These are phyloP conservation scores for Ottelia alismoides DNA, from an alignment of 106 monocot genomes.

Conservation along the genomic window DNA sequence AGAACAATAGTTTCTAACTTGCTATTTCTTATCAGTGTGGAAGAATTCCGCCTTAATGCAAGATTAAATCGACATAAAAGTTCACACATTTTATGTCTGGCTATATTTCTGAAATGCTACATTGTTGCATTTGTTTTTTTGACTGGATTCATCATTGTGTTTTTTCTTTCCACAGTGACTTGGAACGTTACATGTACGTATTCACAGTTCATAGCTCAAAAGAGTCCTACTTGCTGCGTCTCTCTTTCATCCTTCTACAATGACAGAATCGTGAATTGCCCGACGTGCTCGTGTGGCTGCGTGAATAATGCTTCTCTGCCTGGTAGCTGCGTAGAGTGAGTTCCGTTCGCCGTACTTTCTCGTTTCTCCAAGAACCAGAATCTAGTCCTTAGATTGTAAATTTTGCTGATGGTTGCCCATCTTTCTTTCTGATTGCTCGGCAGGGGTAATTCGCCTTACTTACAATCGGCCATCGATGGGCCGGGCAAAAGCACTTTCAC, in stretches of 20 bases:
- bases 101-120: neutral
- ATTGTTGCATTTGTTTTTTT: neutral
- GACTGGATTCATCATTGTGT: neutral
- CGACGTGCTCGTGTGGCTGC: conserved; percentile 56
- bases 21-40: too few species aligned
- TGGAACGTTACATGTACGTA: conserved; percentile 65
- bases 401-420: neutral
- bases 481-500: conserved; percentile 40
- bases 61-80: neutral
- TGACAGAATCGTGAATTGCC: conserved; percentile 38
- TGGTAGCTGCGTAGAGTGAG: neutral
- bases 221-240: conserved; percentile 53
- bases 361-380: conserved; percentile 7
- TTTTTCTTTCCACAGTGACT: too few species aligned
- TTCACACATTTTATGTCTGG: too few species aligned
- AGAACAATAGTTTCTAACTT: too few species aligned
- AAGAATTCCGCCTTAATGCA: too few species aligned
- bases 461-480: conserved; percentile 31
- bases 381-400: conserved; percentile 26
- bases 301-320: neutral
- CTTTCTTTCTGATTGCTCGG: neutral
- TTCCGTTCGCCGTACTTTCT: neutral
- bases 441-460: conserved; percentile 19
- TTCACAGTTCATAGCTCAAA: conserved; percentile 46
- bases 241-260: conserved; percentile 76